Conservation (phyloP, 495 filamentous ascomycete genomes). For the Penicillium manginii region DNA sequence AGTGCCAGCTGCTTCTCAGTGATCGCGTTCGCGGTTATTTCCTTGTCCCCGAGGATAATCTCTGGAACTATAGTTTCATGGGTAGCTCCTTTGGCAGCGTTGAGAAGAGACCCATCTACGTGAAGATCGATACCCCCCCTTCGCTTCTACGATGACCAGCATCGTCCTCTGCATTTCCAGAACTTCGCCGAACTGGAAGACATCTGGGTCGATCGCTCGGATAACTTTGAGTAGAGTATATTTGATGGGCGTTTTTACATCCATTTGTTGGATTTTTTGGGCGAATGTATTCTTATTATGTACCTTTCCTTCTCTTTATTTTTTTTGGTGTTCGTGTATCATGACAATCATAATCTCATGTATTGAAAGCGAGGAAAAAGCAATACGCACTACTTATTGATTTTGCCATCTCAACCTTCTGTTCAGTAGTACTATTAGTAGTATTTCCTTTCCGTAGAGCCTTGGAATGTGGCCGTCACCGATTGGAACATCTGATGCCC, state of each 20-base stretch:
- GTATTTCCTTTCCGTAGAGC: neutral
- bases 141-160: constrained; percentile 89
- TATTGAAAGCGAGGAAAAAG: constrained; percentile 25
- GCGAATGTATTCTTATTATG: constrained; percentile 21
- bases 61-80: constrained; percentile 99
- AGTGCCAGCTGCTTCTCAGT: constrained; percentile 89
- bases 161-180: constrained; percentile 92
- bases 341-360: constrained; percentile 34
- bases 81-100: constrained; percentile 82
- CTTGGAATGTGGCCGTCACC: too few relatives aligned
- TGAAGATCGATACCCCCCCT: constrained; percentile 93
- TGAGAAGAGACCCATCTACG: constrained; percentile 87
- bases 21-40: constrained; percentile 95
- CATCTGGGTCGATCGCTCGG: constrained; percentile 82
- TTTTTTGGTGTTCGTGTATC: constrained; percentile 25
- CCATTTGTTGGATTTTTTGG: constrained; percentile 14
- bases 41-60: constrained; percentile 85
- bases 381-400: constrained; percentile 21
- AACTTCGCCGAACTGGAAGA: constrained; percentile 92
- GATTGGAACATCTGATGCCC: too few relatives aligned
- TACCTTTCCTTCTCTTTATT: constrained; percentile 16
- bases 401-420: neutral
- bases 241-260: constrained; percentile 27
- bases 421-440: neutral
- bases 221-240: constrained; percentile 74